Base-by-base conservation (phyloP, 1,284 basidiomycete species). In the Puccinia hordei region DNA sequence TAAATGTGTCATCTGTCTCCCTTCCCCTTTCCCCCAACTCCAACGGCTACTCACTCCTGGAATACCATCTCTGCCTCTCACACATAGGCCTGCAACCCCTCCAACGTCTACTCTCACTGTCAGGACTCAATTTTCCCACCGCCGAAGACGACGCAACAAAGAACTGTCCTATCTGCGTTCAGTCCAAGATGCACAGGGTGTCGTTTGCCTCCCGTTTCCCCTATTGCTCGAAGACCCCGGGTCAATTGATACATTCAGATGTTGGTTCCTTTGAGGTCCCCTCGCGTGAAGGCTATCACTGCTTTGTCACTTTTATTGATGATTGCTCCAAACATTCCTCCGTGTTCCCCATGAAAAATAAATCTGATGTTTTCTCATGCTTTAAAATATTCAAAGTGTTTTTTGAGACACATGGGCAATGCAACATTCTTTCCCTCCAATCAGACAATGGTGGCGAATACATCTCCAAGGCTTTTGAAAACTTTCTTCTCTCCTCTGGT, bases 381-480 rank as follows among this genome's bases (percentile, higher is more conserved):
- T 86, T 88, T 80, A 83, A 83, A 72, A 53, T 80, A 2, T 87
- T 84, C 82, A 84, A 86, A 51, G 83, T 85, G 0, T 78, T 81
- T 72, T 81, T 82, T 5, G 83, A 86, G 72, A 83, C 81, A 30
- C 68, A 81, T 30, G 82, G 82, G 12, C 83, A 82, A 0, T 9
- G 19, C 19, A 82, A 76, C 41, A 84, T 88, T 77, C 85, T 84
- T 66, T 86, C 80, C 9, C 30, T 86, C 4, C 79, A 84, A 1
- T 81, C 83, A 81, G 85, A 88, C 82, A 84, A 85, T 35, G 85
- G 86, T n/a, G 83, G 83, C 2, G 83, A 87, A 82, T 84, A 84
- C 80, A 63, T 80, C 12, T 81, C 81, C 1, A 81, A 82, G 1
- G 83, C 80, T 4, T 85, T 87, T 75, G n/a, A 74, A 13, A 80